Evolutionary conservation across 805 yeast species (phyloP).

Genomic region (Maudiozyma bulderi): DNA sequence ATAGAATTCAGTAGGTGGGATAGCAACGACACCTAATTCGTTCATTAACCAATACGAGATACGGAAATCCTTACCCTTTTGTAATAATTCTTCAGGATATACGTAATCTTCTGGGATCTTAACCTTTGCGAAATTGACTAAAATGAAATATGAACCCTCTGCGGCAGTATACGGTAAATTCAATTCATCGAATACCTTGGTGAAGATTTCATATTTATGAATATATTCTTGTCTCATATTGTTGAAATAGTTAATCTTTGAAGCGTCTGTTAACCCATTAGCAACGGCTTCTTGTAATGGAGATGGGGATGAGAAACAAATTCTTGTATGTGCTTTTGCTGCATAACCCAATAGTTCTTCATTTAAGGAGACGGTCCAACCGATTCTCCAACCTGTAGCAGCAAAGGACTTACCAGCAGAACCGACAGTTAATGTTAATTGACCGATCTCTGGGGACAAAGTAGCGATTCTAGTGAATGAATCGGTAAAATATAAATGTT

Average conservation of each 20-base stretch:
- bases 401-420: conserved; percentile 97
- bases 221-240: conserved; percentile 58
- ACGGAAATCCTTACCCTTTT: conserved; percentile 75
- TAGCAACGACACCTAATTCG: conserved; percentile 89
- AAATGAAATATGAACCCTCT: conserved; percentile 87
- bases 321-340: conserved; percentile 85
- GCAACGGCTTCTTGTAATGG: conserved; percentile 92
- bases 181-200: conserved; percentile 72
- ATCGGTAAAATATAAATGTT: conserved; percentile 65
- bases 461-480: conserved; percentile 77
- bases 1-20: conserved; percentile 95
- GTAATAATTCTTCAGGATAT: conserved; percentile 59
- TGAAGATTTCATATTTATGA: conserved; percentile 64
- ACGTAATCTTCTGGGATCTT: conserved; percentile 64
- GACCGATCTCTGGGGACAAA: conserved; percentile 66
- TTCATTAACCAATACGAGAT: conserved; percentile 87
- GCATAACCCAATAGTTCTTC: conserved; percentile 74
- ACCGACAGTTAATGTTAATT: conserved; percentile 81
- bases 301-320: conserved; percentile 83
- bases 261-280: conserved; percentile 57
- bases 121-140: conserved; percentile 79
- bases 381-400: conserved; percentile 99
- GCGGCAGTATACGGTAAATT: conserved; percentile 84
- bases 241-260: conserved; percentile 55
- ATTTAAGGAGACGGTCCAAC: conserved; percentile 80